A percentile compares a stretch with the other conserved stretches of the same genome.
These are phyloP conservation scores for Termitomyces sp. DNA, from an alignment of 768 basidiomycete species.

Conservation along the genomic window DNA sequence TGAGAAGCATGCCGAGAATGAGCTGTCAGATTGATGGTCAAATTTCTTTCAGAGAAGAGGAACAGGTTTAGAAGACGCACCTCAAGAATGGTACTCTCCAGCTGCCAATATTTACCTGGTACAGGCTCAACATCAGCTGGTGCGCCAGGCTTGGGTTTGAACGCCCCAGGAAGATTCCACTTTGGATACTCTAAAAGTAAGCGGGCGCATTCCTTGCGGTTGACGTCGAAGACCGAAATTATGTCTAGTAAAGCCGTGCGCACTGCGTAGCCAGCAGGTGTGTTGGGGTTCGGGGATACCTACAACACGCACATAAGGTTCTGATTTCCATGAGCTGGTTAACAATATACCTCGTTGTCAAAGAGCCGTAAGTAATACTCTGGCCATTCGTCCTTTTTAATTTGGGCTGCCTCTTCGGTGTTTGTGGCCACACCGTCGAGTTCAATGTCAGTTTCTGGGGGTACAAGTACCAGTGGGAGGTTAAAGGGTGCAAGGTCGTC, in stretches of 20 bases:
- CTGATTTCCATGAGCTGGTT: background rate
- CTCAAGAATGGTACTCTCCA: constrained; percentile 87
- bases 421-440: constrained; percentile 66
- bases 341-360: constrained; percentile 41
- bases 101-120: constrained; percentile 71
- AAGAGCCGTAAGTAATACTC: constrained; percentile 66
- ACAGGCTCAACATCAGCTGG: constrained; percentile 43
- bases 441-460: constrained; percentile 76
- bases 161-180: constrained; percentile 79
- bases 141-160: constrained; percentile 71
- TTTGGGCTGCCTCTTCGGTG: constrained; percentile 61
- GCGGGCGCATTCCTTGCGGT: constrained; percentile 91
- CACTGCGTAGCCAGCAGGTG: constrained; percentile 73
- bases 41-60: background rate
- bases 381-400: constrained; percentile 82
- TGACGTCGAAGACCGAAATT: constrained; percentile 88
- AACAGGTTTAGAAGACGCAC: constrained; percentile 28
- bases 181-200: constrained; percentile 81
- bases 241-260: constrained; percentile 71
- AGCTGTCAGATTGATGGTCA: constrained; percentile 35
- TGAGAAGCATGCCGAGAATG: constrained; percentile 65
- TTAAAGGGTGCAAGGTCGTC: constrained; percentile 49
- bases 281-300: constrained; percentile 73
- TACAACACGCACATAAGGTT: constrained; percentile 24
- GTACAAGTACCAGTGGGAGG: constrained; percentile 76